Conservation (phyloP, 2,329 filamentous ascomycete species). For the Camillea tinctor region DNA sequence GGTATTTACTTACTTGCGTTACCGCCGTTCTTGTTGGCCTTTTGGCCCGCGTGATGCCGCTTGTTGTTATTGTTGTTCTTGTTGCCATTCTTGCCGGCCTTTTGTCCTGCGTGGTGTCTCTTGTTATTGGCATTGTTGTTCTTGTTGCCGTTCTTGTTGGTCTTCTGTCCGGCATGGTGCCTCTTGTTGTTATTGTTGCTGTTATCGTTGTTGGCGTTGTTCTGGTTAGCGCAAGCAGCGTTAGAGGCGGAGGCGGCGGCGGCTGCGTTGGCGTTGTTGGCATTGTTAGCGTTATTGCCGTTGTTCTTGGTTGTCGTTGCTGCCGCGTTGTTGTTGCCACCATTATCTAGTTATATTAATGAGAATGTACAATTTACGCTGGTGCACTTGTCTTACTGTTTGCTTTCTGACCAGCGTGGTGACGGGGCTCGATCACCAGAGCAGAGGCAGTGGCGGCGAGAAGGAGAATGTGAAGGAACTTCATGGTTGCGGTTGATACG, state of each 20-base stretch:
- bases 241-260: slow-evolving; percentile 9
- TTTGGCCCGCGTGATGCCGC: too few species aligned
- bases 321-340: slow-evolving; percentile 4
- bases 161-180: slow-evolving; percentile 18
- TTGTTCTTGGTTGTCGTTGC: slow-evolving; percentile 1
- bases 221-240: slow-evolving; percentile 20
- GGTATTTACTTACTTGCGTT: not conserved
- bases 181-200: slow-evolving; percentile 21
- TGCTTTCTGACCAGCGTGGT: slow-evolving; percentile 22
- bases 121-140: slow-evolving; percentile 22
- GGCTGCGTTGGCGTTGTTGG: not conserved
- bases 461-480: slow-evolving; percentile 25
- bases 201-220: slow-evolving; percentile 18
- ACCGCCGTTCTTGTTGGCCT: slow-evolving; percentile 7
- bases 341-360: not conserved
- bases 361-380: not conserved
- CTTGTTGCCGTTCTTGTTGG: too few species aligned
- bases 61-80: slow-evolving; percentile 6
- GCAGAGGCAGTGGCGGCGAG: slow-evolving; percentile 25
- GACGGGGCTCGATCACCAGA: slow-evolving; percentile 24
- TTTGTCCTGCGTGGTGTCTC: slow-evolving; percentile 20
- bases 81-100: too few species aligned
- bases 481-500: slow-evolving; percentile 22
- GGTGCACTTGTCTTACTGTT: slow-evolving; percentile 9
- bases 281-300: slow-evolving; percentile 4